Evolutionary conservation across 225 moss, liverwort and hornwort genomes (phyloP).

Genomic region (Marchantia polymorpha): DNA sequence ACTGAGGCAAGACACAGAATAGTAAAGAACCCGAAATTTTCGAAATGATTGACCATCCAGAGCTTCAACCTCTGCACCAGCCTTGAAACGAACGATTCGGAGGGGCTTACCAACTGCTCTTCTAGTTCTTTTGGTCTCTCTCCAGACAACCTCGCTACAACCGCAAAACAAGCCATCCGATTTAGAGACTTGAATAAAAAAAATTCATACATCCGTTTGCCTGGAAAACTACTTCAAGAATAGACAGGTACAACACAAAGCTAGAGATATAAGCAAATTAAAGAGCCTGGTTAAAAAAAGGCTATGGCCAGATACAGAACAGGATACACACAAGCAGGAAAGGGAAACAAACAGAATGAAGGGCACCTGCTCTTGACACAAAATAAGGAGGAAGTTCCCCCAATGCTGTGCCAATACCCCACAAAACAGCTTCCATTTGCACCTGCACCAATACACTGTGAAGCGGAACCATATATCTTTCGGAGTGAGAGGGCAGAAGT

Average conservation of each 20-base stretch:
- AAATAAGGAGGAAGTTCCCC: constrained; percentile 98
- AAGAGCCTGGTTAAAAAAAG: background rate
- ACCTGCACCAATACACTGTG: constrained; percentile 72
- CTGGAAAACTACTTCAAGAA: too few relatives aligned
- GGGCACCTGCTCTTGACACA: constrained; percentile 60
- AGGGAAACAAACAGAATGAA: background rate
- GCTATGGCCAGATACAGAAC: background rate
- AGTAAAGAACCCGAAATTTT: constrained; percentile 77
- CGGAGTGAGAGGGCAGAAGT: constrained; percentile 52
- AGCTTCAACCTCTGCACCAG: constrained; percentile 65
- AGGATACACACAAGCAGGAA: background rate
- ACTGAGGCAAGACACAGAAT: constrained; percentile 82
- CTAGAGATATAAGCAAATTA: background rate
- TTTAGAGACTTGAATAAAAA: too few relatives aligned
- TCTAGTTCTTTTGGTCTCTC: constrained; percentile 82
- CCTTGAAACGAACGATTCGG: constrained; percentile 45
- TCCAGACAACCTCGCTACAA: constrained; percentile 70
- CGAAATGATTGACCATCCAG: constrained; percentile 69
- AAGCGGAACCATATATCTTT: constrained; percentile 67
- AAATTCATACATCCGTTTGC: too few relatives aligned
- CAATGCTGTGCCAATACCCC: constrained; percentile 87
- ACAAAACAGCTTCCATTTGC: constrained; percentile 75
- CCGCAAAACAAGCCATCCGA: background rate
- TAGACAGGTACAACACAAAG: background rate
- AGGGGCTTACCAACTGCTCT: constrained; percentile 55